phyloP scores from a whole-genome alignment of 306 rosid genomes.

The Vicia villosa region DNA sequence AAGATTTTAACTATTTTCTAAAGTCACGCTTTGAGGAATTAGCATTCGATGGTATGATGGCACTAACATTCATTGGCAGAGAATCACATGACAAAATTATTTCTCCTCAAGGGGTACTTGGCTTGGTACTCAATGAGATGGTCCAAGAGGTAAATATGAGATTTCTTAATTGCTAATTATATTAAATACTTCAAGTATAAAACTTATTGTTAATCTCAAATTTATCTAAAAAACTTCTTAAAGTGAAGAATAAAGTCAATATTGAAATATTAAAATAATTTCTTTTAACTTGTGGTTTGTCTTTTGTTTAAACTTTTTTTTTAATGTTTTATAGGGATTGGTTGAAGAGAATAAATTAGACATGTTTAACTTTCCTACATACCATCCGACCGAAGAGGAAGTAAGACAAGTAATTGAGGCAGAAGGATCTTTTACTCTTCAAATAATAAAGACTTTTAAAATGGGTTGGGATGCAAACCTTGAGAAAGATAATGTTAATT shows the following conservation, averaged over 20 bases:
- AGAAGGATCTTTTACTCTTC: constrained; percentile 20
- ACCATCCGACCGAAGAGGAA: constrained; percentile 43
- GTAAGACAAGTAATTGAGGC: constrained; percentile 35
- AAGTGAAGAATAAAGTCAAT: no score
- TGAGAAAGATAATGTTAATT: not conserved
- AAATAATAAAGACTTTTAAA: not conserved
- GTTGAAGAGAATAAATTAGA: constrained; percentile 45
- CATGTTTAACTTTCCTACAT: constrained; percentile 44
- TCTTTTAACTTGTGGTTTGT: no score
- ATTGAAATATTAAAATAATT: no score
- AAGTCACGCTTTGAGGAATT: not conserved
- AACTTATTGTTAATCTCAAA: no score
- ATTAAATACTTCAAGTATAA: no score
- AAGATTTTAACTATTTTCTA: not conserved
- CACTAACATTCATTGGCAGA: not conserved
- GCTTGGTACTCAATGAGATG: constrained; percentile 47
- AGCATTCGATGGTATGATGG: not conserved
- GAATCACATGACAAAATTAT: not conserved
- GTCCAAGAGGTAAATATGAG: constrained; percentile 41
- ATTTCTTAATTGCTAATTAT: no score
- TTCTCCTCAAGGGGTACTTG: constrained; percentile 25
- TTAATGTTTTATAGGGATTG: not conserved
- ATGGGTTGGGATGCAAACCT: constrained; percentile 38
- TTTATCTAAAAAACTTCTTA: no score
- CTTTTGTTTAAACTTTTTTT: no score